A percentile compares a stretch with the other conserved stretches of the same genome.
These are phyloP conservation scores for Primulina huaijiensis DNA, from an alignment of 257 asterid genomes.

Conservation along the genomic window DNA sequence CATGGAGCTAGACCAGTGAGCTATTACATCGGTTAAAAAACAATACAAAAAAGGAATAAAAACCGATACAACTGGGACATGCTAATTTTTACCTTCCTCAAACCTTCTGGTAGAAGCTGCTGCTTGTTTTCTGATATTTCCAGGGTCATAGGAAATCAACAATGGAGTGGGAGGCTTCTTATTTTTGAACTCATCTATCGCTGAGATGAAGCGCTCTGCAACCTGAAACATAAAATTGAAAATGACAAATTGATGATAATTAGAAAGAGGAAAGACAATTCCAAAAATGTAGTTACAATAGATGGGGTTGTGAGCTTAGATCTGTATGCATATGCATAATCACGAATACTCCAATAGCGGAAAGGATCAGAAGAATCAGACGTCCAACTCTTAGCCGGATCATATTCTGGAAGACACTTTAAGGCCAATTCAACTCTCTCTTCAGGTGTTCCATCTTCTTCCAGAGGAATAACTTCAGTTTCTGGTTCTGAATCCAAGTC, in stretches of 20 bases:
- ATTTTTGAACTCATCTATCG: conserved; percentile 69
- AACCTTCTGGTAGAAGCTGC: conserved; percentile 89
- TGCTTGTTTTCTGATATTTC: conserved; percentile 83
- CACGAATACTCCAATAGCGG: conserved; percentile 96
- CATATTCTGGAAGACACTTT: conserved; percentile 72
- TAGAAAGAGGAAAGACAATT: conserved; percentile 15
- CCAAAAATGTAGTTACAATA: conserved; percentile 50
- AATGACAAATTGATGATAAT: conserved; percentile 12
- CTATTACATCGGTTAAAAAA: not conserved
- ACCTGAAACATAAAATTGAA: conserved; percentile 42
- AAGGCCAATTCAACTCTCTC: conserved; percentile 79
- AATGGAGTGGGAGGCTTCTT: conserved; percentile 68
- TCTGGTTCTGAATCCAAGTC: conserved; percentile 58
- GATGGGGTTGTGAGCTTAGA: conserved; percentile 82
- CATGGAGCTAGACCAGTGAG: no score
- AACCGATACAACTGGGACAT: not conserved
- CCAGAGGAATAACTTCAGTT: conserved; percentile 51
- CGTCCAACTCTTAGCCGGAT: conserved; percentile 60
- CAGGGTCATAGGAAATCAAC: conserved; percentile 76
- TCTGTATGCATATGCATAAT: conserved; percentile 93
- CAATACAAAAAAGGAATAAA: not conserved
- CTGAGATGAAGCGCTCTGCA: conserved; percentile 86
- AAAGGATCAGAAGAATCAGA: conserved; percentile 55
- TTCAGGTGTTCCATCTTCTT: conserved; percentile 71
- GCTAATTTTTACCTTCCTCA: conserved; percentile 62